A percentile compares a stretch with the other conserved stretches of the same genome.
These are phyloP conservation scores for Nicotiana sylvestris DNA, from an alignment of 257 asterid genomes.

Conservation along the genomic window DNA sequence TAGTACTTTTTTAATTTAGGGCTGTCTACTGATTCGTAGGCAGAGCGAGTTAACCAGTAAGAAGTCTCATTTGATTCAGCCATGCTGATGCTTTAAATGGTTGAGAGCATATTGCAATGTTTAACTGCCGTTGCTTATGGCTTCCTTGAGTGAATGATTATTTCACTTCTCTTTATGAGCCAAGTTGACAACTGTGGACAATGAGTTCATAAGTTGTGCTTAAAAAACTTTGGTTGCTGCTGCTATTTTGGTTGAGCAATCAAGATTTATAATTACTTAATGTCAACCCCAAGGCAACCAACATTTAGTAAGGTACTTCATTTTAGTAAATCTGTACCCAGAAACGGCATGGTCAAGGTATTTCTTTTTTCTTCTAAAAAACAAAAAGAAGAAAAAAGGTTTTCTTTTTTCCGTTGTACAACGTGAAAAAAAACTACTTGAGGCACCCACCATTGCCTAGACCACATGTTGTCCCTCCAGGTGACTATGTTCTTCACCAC, in stretches of 20 bases:
- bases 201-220: neutral
- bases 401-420: neutral
- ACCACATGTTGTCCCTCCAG: too few relatives aligned
- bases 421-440: neutral
- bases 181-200: neutral
- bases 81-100: conserved; percentile 1
- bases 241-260: neutral
- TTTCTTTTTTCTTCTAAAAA: neutral
- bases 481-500: neutral
- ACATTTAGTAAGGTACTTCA: too few relatives aligned
- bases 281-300: neutral
- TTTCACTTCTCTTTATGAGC: neutral
- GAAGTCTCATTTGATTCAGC: conserved; percentile 3
- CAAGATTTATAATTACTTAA: neutral
- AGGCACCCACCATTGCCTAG: neutral
- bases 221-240: neutral
- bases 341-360: neutral
- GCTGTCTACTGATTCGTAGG: conserved; percentile 10
- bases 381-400: neutral
- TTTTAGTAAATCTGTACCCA: too few relatives aligned
- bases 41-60: conserved; percentile 3
- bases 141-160: neutral
- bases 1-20: conserved; percentile 17
- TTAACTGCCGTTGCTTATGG: neutral
- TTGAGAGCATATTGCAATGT: neutral